Conservation (phyloP, 805 yeast species). For the Yarrowia sp. region DNA sequence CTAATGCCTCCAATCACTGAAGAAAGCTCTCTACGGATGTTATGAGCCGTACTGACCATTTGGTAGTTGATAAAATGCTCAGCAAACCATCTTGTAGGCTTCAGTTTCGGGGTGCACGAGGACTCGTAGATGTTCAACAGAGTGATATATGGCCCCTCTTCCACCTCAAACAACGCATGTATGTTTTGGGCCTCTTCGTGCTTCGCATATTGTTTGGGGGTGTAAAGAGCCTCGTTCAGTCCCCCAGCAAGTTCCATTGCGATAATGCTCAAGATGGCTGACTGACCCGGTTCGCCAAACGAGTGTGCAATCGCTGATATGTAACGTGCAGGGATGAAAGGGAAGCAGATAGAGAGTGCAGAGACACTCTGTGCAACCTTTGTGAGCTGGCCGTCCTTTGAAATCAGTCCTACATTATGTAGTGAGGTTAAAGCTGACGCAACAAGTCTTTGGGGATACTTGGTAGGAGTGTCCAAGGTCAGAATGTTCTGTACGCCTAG, state of each 20-base stretch:
- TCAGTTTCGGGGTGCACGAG: neutral
- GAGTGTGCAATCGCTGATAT: neutral
- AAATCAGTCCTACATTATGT: neutral
- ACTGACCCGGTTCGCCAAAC: neutral
- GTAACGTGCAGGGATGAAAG: neutral
- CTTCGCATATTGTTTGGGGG: neutral
- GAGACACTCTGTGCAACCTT: neutral
- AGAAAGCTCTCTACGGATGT: neutral
- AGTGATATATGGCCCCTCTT: neutral
- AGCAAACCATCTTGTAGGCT: neutral
- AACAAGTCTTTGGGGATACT: neutral
- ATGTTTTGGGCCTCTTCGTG: neutral
- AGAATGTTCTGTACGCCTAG: neutral
- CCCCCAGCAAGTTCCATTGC: slow-evolving; percentile 12
- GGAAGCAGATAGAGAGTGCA: neutral
- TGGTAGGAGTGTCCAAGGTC: neutral
- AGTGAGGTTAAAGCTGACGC: neutral
- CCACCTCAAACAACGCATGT: neutral
- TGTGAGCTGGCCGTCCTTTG: neutral
- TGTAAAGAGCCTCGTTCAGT: neutral
- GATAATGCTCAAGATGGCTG: neutral
- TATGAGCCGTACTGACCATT: neutral
- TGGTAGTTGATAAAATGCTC: slow-evolving; percentile 8
- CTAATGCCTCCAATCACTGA: neutral
- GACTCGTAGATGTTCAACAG: slow-evolving; percentile 9